Base-by-base conservation (phyloP, 805 yeast species). In the Clavispora santaluciae region DNA sequence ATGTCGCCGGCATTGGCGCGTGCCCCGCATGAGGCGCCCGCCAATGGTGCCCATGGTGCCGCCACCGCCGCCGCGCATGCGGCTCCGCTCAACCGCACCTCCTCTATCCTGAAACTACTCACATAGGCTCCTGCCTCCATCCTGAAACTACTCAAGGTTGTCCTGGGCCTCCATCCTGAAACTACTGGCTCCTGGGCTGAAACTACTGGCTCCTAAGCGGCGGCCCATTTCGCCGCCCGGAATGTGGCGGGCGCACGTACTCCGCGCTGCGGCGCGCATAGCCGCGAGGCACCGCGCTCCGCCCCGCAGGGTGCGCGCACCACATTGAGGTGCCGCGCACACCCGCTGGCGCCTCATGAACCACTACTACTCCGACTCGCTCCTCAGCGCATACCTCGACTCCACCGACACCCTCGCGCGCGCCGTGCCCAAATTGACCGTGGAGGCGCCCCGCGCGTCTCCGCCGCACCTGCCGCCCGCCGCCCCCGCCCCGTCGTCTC, bases 311-410 rank as follows among this genome's bases (percentile, higher is more conserved):
- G 5, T 13, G 17, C 29, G 13, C 9, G 29, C 29, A 26, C 12
- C 5, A 16, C 18, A 28, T 28, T 15, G 8, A 28, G 16, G 7
- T 25, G 29, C 13, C n/a, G 18, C 31, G 31, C 31, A 12, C 18
- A 8, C 31, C 31, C 31, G 20, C 12, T 28, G n/a, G 16, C 20
- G 31, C 31, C 20, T 20, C 31, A 28, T 28, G 31, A 28, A 15
- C 31, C 10, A 16, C 24, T 33, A 33, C 26, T 33, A 33, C 26
- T 33, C 45, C 5, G 38, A 41, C 39, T 41, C 45, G 20, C 36
- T 44, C 22, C 39, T 44, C 26, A 44, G 41, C 25, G 41, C 38
- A 15, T 44, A 44, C 28, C 36, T 44, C 9, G 45, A 38, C 16
- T 31, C 45, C 9, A 35, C 39, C 7, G 40, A 43, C 4, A 22